Evolutionary conservation across 495 filamentous ascomycete species (phyloP), one percentile per base, ranked within the genome.

Genomic region (Antarctomyces pellizariae): DNA sequence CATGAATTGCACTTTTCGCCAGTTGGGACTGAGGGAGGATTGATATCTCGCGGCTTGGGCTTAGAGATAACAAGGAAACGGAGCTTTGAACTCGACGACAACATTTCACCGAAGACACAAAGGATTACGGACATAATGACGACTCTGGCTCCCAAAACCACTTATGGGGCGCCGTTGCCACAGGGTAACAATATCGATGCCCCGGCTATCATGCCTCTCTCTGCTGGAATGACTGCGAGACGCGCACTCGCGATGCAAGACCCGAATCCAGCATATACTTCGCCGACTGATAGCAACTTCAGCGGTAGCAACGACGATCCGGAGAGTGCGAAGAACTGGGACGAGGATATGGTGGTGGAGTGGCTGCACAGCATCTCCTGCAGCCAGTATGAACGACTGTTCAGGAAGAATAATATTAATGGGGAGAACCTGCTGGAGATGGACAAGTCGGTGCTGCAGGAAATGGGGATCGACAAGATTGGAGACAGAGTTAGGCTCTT

Each of bases 391-490:
- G 79, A 90, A 43, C 64, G 73, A 34, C 47, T 93, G 16, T 99
- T 99, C 41, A 71, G 72, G 55, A 67, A 66, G 32, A 91, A 99
- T 42, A 75, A 93, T 43, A 90, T 99, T 53, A 95, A 80, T 42
- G 86, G 86, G 29, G 80, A 89, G 47, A 92, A 89, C 41, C 56
- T 99, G 22, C 62, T 99, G 31, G 86, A 99, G 49, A 84, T 91
- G 49, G 86, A 99, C 45, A 89, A 93, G 53, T 70, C 75, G 28
- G 78, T 86, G 24, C 61, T 99, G 31, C 89, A 95, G 49, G 86
- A 99, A 42, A 83, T 99, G 66, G 86, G 86, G 14, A 79, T 99
- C 35, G 90, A 93, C 36, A 99, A 92, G 49, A 74, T 99, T 30
- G 86, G 86, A 25, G 89, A 99, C 49, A 68, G 89, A 18, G 80